Evolutionary conservation across 2,329 filamentous ascomycete genomes (phyloP).

Genomic region (Nigrograna mackinnonii): DNA sequence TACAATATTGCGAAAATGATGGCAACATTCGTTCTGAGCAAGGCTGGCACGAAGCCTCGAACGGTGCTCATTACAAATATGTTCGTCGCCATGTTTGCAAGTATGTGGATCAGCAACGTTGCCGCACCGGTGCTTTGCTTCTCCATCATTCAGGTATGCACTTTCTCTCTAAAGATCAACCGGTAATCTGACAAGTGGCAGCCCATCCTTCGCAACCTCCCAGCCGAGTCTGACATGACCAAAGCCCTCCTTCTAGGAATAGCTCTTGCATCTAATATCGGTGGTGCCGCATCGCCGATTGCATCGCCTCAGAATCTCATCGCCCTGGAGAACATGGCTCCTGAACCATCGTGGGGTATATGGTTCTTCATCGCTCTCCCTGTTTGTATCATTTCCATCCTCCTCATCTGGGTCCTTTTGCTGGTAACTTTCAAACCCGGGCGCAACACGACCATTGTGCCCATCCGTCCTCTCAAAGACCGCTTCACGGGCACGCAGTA

Average conservation of each 20-base stretch:
- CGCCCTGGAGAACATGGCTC: conserved; percentile 92
- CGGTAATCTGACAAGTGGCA: conserved; percentile 40
- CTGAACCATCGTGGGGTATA: conserved; percentile 86
- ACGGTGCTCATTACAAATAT: conserved; percentile 96
- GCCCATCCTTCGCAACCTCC: conserved; percentile 92
- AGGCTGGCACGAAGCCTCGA: conserved; percentile 86
- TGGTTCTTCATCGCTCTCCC: conserved; percentile 98
- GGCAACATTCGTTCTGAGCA: conserved; percentile 93
- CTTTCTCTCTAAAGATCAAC: not conserved
- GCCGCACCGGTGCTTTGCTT: conserved; percentile 96
- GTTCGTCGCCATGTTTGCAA: conserved; percentile 96
- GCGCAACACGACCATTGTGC: conserved; percentile 83
- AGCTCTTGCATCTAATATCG: conserved; percentile 91
- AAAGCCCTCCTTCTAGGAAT: conserved; percentile 96
- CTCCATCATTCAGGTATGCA: conserved; percentile 85
- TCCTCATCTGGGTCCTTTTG: conserved; percentile 87
- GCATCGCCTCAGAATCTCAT: conserved; percentile 98
- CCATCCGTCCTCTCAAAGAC: conserved; percentile 88
- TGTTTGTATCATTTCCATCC: conserved; percentile 84
- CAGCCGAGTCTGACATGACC: conserved; percentile 87
- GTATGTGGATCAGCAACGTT: conserved; percentile 99
- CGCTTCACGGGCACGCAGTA: conserved; percentile 86
- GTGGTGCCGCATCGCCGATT: conserved; percentile 94
- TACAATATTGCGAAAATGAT: conserved; percentile 98
- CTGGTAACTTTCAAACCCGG: conserved; percentile 84